Percentiles rank a stretch among this genome's conserved stretches.
Conservation (phyloP, 2,329 filamentous ascomycete genomes). For the Cercospora beticola region DNA sequence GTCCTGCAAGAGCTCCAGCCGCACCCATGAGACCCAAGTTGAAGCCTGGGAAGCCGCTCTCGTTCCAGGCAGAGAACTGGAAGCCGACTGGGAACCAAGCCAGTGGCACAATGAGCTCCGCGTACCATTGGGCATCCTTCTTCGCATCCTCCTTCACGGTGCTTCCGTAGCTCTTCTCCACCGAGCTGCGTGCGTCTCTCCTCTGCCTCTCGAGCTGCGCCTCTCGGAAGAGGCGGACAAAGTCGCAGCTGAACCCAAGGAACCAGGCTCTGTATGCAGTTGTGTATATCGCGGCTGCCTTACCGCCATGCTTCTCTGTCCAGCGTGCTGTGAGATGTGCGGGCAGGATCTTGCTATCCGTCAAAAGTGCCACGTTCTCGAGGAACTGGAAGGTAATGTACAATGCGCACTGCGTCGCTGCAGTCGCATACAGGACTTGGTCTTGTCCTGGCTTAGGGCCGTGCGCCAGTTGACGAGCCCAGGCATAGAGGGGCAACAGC, state of each 20-base stretch:
- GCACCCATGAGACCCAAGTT: constrained; percentile 47
- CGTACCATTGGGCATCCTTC: constrained; percentile 46
- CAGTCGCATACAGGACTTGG: constrained; percentile 44
- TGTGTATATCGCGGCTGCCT: constrained; percentile 43
- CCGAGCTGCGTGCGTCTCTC: constrained; percentile 31
- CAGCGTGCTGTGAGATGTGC: constrained; percentile 39
- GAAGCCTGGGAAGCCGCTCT: constrained; percentile 45
- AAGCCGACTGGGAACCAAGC: constrained; percentile 48
- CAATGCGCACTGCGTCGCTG: constrained; percentile 43
- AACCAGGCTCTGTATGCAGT: constrained; percentile 47
- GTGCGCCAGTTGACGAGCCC: constrained; percentile 43
- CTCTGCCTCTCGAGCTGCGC: constrained; percentile 43
- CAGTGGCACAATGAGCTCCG: constrained; percentile 43
- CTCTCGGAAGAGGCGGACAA: constrained; percentile 44
- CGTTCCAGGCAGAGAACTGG: constrained; percentile 41
- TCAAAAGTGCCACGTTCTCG: constrained; percentile 47
- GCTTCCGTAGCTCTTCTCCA: constrained; percentile 27
- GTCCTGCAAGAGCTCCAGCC: constrained; percentile 44
- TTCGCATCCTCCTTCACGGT: constrained; percentile 40
- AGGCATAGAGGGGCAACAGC: constrained; percentile 47
- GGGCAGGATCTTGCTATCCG: constrained; percentile 44
- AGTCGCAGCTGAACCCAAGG: constrained; percentile 46
- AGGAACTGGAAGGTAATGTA: constrained; percentile 48
- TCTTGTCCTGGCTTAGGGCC: constrained; percentile 46
- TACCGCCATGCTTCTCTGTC: constrained; percentile 34